phyloP scores from a whole-genome alignment of 1,284 basidiomycete species.

The Boletus semigastroideus region DNA sequence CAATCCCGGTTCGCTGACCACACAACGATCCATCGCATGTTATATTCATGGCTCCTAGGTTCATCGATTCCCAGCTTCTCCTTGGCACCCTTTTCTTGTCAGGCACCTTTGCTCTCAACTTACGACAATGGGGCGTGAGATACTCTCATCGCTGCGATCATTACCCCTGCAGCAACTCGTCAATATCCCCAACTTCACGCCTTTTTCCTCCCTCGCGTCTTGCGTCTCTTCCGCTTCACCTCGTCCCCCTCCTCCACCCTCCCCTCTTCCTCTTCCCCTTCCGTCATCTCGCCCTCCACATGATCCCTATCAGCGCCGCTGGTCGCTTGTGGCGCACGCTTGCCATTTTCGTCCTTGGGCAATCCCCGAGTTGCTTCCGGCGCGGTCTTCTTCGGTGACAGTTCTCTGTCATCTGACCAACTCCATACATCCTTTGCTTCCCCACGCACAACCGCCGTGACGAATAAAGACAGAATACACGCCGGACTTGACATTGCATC shows the following conservation, averaged over 20 bases:
- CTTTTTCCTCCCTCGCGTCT: slow-evolving; percentile 21
- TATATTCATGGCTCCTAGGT: not conserved
- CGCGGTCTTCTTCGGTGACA: slow-evolving; percentile 18
- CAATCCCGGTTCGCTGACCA: slow-evolving; percentile 8
- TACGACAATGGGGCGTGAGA: slow-evolving; percentile 24
- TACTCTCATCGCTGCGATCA: slow-evolving; percentile 5
- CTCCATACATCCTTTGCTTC: slow-evolving; percentile 63
- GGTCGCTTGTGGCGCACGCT: slow-evolving; percentile 17
- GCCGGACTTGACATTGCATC: slow-evolving; percentile 49
- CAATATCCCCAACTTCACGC: slow-evolving; percentile 5
- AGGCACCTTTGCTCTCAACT: slow-evolving; percentile 17
- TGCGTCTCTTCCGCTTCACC: slow-evolving; percentile 22
- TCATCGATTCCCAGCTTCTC: not conserved
- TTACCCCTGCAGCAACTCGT: slow-evolving; percentile 4
- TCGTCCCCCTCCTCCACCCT: slow-evolving; percentile 9
- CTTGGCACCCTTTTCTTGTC: slow-evolving; percentile 1
- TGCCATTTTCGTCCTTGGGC: slow-evolving; percentile 16
- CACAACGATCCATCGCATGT: not conserved
- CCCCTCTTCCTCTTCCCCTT: slow-evolving; percentile 18
- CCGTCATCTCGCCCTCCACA: slow-evolving; percentile 6
- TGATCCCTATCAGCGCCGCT: slow-evolving; percentile 14
- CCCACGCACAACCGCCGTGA: slow-evolving; percentile 52
- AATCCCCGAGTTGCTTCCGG: slow-evolving; percentile 14
- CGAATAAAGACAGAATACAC: slow-evolving; percentile 62
- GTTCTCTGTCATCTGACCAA: slow-evolving; percentile 54